Percentiles rank a stretch among this genome's conserved stretches.
Conservation (phyloP, 2,329 filamentous ascomycete genomes). For the Ramichloridium luteum region DNA sequence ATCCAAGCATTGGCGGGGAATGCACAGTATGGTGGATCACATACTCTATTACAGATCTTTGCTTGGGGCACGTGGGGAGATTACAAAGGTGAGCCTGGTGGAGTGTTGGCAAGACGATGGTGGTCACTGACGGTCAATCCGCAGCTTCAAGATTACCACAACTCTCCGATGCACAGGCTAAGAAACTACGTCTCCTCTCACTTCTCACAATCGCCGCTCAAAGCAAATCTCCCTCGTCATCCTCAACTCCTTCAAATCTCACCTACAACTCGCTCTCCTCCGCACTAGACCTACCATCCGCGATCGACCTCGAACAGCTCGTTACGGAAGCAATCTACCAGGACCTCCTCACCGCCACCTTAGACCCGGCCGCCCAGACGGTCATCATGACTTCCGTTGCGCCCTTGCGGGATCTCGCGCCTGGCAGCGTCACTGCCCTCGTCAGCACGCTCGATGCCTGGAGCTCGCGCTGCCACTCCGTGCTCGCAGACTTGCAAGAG, state of each 20-base stretch:
- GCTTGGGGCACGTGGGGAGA: slow-evolving; percentile 79
- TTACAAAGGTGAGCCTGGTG: slow-evolving; percentile 50
- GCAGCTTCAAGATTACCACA: slow-evolving; percentile 45
- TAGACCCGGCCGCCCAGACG: slow-evolving; percentile 63
- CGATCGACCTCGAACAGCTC: slow-evolving; percentile 68
- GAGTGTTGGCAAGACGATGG: too few species aligned
- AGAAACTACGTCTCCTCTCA: slow-evolving; percentile 84
- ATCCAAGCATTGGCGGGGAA: slow-evolving; percentile 58
- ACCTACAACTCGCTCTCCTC: slow-evolving; percentile 58
- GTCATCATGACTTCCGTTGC: slow-evolving; percentile 72
- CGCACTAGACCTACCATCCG: slow-evolving; percentile 53
- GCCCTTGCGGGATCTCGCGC: slow-evolving; percentile 73
- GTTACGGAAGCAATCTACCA: slow-evolving; percentile 82
- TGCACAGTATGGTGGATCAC: slow-evolving; percentile 50
- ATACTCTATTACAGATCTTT: slow-evolving; percentile 74
- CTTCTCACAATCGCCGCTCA: slow-evolving; percentile 69
- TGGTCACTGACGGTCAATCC: too few species aligned
- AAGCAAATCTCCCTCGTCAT: slow-evolving; percentile 8
- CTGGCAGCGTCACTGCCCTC: slow-evolving; percentile 57
- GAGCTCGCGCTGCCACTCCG: slow-evolving; percentile 63
- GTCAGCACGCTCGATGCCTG: slow-evolving; percentile 58
- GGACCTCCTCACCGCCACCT: slow-evolving; percentile 66
- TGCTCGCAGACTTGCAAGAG: slow-evolving; percentile 61
- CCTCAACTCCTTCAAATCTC: slow-evolving; percentile 41
- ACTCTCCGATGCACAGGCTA: slow-evolving; percentile 58